A percentile compares a stretch with the other conserved stretches of the same genome.
phyloP scores from a whole-genome alignment of 805 yeast genomes.

The Wickerhamomyces ciferrii region DNA sequence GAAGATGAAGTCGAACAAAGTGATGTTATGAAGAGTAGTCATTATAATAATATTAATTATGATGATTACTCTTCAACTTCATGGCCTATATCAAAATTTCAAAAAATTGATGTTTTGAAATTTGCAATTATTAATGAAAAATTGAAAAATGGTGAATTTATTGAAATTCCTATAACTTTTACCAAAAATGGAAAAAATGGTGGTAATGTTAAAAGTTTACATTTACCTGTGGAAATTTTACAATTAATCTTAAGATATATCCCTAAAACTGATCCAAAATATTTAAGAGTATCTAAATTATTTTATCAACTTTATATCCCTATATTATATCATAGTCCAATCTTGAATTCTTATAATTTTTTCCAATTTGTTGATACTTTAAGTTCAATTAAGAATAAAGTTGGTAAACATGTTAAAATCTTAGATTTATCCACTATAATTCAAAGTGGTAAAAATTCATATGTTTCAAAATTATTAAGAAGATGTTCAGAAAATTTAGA shows the following conservation, averaged over 20 bases:
- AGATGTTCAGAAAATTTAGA: conserved; percentile 65
- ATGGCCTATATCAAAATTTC: conserved; percentile 49
- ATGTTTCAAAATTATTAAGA: conserved; percentile 75
- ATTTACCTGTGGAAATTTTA: conserved; percentile 23
- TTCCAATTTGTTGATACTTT: conserved; percentile 66
- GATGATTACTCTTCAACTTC: conserved; percentile 18
- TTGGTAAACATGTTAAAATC: conserved; percentile 53
- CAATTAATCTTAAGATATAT: conserved; percentile 23
- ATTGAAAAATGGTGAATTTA: conserved; percentile 7
- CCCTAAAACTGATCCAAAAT: conserved; percentile 37
- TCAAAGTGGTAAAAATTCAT: conserved; percentile 90
- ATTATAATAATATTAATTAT: conserved; percentile 1
- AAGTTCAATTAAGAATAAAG: conserved; percentile 39
- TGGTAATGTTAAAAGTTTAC: conserved; percentile 7
- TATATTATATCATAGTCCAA: conserved; percentile 59
- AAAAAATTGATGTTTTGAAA: conserved; percentile 40
- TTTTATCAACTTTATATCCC: conserved; percentile 63
- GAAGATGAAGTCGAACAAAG: conserved; percentile 22
- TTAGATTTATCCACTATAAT: conserved; percentile 76
- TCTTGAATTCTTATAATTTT: conserved; percentile 63
- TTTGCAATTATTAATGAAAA: conserved; percentile 25
- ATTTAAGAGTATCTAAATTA: conserved; percentile 52
- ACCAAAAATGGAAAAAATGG: not conserved
- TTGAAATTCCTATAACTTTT: conserved; percentile 9
- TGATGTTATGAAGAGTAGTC: conserved; percentile 9